These are phyloP conservation scores for Keqinozyma sinolaborantium DNA, from an alignment of 1,139 yeast species.

Conservation along the genomic window DNA sequence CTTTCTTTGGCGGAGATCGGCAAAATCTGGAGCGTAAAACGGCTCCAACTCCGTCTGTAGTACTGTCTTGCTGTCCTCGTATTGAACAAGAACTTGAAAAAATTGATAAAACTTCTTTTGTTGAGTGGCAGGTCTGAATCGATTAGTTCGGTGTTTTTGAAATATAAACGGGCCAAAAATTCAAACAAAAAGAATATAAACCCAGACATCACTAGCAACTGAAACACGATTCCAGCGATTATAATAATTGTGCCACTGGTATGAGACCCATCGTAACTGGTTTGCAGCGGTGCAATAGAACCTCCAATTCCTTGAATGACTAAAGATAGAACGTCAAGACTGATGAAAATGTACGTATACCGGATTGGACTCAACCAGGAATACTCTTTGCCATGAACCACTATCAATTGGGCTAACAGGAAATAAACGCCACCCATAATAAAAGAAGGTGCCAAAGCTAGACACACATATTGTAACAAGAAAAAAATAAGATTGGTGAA, in stretches of 20 bases:
- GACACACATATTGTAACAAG: constrained; percentile 60
- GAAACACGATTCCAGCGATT: constrained; percentile 80
- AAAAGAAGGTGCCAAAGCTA: constrained; percentile 84
- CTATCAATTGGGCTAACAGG: constrained; percentile 65
- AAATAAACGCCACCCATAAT: constrained; percentile 84
- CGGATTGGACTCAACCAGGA: constrained; percentile 67
- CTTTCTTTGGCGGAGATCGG: constrained; percentile 31
- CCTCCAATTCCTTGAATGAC: constrained; percentile 82
- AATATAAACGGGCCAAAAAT: constrained; percentile 44
- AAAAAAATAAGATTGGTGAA: constrained; percentile 36
- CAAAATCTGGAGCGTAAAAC: constrained; percentile 33
- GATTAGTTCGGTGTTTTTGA: constrained; percentile 17
- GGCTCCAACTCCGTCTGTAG: constrained; percentile 19
- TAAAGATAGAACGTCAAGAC: constrained; percentile 63
- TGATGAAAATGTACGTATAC: constrained; percentile 65
- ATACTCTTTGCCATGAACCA: constrained; percentile 60
- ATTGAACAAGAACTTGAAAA: constrained; percentile 21
- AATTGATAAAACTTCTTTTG: no score
- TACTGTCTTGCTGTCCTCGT: constrained; percentile 16
- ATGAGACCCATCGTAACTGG: constrained; percentile 29
- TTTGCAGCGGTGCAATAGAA: constrained; percentile 63
- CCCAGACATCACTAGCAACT: constrained; percentile 67
- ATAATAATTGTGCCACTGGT: constrained; percentile 71
- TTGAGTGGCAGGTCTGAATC: background rate
- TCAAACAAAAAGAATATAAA: constrained; percentile 56